These are phyloP conservation scores for Brassica hybrid DNA, from an alignment of 441 rosid genomes.

Conservation along the genomic window DNA sequence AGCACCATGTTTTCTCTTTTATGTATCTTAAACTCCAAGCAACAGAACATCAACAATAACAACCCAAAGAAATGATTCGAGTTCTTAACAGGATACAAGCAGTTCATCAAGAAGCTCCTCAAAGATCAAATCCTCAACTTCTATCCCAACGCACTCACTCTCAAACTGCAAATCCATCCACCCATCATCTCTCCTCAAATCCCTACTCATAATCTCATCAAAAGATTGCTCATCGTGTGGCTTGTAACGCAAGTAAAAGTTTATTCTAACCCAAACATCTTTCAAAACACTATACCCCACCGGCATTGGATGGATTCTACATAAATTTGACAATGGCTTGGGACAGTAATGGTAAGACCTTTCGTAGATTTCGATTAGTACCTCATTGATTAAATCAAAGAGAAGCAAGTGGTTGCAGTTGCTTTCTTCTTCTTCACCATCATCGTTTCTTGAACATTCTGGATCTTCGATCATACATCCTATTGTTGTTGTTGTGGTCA, in stretches of 20 bases:
- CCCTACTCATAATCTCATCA: constrained; percentile 54
- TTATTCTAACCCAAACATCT: constrained; percentile 74
- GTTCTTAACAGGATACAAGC: constrained; percentile 16
- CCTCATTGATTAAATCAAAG: constrained; percentile 80
- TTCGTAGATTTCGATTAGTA: constrained; percentile 62
- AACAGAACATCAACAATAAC: constrained; percentile 15
- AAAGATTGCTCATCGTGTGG: constrained; percentile 48
- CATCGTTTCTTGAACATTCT: constrained; percentile 43
- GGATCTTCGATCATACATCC: constrained; percentile 55
- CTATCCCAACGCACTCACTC: constrained; percentile 69
- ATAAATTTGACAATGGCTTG: constrained; percentile 51
- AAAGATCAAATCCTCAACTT: constrained; percentile 73
- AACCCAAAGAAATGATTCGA: constrained; percentile 1
- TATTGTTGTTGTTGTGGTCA: constrained; percentile 37
- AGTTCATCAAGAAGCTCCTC: constrained; percentile 74
- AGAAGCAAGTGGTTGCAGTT: constrained; percentile 54
- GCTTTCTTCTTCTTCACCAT: background rate
- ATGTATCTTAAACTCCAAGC: constrained; percentile 34
- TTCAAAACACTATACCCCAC: constrained; percentile 60
- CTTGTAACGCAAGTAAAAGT: constrained; percentile 54
- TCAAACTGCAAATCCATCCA: constrained; percentile 93
- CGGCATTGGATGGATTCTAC: constrained; percentile 63
- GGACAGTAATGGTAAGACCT: constrained; percentile 66
- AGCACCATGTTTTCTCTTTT: constrained; percentile 13
- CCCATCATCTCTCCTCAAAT: constrained; percentile 57